These are phyloP conservation scores for Phytophthora agathidicida DNA, from an alignment of 352 stramenopile species.

Conservation along the genomic window DNA sequence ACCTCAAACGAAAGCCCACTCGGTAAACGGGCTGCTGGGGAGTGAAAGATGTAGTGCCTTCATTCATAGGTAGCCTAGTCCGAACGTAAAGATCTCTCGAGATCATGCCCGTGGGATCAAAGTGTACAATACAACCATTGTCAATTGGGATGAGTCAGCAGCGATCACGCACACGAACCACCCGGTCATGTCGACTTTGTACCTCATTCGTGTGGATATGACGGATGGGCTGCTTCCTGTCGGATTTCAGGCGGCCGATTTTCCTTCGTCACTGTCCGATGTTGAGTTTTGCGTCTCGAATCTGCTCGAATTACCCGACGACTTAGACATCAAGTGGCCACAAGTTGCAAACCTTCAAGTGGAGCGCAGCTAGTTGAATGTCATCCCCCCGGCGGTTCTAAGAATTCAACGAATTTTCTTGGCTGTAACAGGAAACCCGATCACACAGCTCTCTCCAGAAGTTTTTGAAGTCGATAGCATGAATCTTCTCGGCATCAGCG, in stretches of 20 bases:
- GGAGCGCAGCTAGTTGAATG: slow-evolving; percentile 26
- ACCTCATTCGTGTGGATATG: slow-evolving; percentile 33
- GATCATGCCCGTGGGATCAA: slow-evolving; percentile 36
- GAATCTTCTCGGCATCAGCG: slow-evolving; percentile 20
- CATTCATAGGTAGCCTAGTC: too few species aligned
- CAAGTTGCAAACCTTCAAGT: slow-evolving; percentile 8
- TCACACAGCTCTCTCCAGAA: slow-evolving; percentile 16
- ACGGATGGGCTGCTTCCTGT: slow-evolving; percentile 23
- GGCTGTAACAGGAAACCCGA: slow-evolving; percentile 34
- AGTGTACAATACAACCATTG: slow-evolving; percentile 45
- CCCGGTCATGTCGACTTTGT: slow-evolving; percentile 28
- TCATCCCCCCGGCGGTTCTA: slow-evolving; percentile 16
- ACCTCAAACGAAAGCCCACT: too few species aligned
- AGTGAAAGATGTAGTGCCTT: slow-evolving; percentile 17
- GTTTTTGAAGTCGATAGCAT: slow-evolving; percentile 27
- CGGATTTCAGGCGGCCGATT: slow-evolving; percentile 34
- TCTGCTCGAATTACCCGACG: slow-evolving; percentile 26
- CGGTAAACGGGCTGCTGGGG: too few species aligned
- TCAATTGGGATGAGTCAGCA: slow-evolving; percentile 23
- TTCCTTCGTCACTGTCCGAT: slow-evolving; percentile 33
- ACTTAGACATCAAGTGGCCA: slow-evolving; percentile 42
- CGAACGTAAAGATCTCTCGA: too few species aligned
- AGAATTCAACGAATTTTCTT: slow-evolving; percentile 27
- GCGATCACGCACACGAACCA: slow-evolving; percentile 25
- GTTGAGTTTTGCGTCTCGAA: slow-evolving; percentile 48